Evolutionary conservation across 306 rosid genomes (phyloP), one percentile per base, ranked within the genome.

Genomic region (Trifolium repens): DNA sequence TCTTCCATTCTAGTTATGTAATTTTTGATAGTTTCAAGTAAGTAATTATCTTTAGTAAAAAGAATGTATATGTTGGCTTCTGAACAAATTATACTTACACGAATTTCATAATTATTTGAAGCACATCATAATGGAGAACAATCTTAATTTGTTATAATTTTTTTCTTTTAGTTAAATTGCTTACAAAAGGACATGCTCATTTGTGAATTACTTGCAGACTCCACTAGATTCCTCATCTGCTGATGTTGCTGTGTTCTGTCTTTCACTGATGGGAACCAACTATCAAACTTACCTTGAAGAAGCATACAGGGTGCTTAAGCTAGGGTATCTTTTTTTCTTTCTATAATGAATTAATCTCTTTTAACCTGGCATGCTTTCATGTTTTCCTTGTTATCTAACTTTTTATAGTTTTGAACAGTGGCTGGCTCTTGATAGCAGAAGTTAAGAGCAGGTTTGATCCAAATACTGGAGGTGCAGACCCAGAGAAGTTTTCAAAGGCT

Each of bases 381-480:
- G 34, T 0, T 30, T 27, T 27, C 76, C 42, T 46, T 8, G 13
- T n/a, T 49, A 22, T 79, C 75, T 80, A 76, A 84, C 81, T 53
- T 70, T 14, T 27, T 40, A 54, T 37, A 26, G 69, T 80, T 77
- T 37, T 63, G 54, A 75, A 59, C 76, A 91, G 98, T 73, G 96
- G 97, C 35, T 91, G 94, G 96, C 97, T 94, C 75, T 79, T 94
- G 85, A 94, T 91, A 82, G 91, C 97, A 53, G 98, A 94, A 91
- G 98, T 94, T 1, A 94, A 87, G 82, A 94, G 98, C 84, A 86
- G 97, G 84, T 90, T 94, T 73, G 98, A 91, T 83, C 91, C 94
- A 67, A 88, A 79, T 42, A 91, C 73, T 9, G 96, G 96, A 74
- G 98, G 96, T 82, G 97, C 98, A 43, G 96, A 94, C 53, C 97